Base-by-base conservation (phyloP, 192 early-diverging fungal genomes). In the Phycomyces nitens region DNA sequence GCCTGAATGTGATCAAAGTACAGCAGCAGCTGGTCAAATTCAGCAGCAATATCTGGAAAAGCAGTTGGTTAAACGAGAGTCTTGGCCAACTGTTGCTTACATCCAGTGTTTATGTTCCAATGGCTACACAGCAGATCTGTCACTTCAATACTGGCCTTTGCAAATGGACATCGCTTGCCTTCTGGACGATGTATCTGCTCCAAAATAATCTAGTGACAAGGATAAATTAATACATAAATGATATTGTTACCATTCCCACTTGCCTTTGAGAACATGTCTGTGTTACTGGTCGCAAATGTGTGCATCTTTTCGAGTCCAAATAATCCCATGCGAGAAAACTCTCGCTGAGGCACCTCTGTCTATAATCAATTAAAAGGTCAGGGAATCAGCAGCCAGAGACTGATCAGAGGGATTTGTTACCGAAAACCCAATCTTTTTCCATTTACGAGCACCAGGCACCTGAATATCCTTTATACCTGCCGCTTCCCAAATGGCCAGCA, bases 101-200 rank as follows among this genome's bases (percentile, higher is more conserved):
- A 88, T 52, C 83, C 86, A 18, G 87, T 75, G 40, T 72, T 74
- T 40, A 91, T 76, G 55, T 88, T 82, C 87, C 88, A 91, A 58
- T 81, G 76, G 67, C 89, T 89, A 34, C 74, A 76, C 38, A 91
- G 59, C 15, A 91, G 62, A 53, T 90, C 89, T 39, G 81, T 80
- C 1, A 84, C 81, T 76, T 91, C 89, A 24, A 81, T 71, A 23
- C 74, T 74, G 11, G 84, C 80, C 71, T 74, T 79, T 16, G 74
- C 83, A 72, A 91, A 83, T 12, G 87, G 89, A 69, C 81, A 85
- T 47, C 74, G 23, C 26, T 67, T 63, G 21, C 85, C 73, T 41
- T 56, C 68, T 16, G 77, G 68, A 22, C 65, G 64, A 66, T 79
- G 68, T 1, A 71, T 53, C 64, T 84, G 72, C 60, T 83, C 71